Conservation (phyloP, 208 protist genomes). For the Leishmania amazonensis region DNA sequence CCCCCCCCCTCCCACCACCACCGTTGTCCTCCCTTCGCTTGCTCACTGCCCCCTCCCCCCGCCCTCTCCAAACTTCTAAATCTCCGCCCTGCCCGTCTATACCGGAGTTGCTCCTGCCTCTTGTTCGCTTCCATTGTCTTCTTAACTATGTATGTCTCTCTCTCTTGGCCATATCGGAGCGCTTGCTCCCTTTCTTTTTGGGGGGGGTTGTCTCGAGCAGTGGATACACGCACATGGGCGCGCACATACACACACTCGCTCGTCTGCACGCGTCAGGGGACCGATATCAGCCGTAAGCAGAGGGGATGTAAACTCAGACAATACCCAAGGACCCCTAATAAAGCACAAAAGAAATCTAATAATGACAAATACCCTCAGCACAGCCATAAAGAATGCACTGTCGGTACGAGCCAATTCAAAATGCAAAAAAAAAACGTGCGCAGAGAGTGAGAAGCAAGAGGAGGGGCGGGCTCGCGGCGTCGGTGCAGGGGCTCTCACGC, state of each 20-base stretch:
- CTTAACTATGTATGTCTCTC: not conserved
- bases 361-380: not conserved
- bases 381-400: not conserved
- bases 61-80: not conserved
- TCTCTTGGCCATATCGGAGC: not conserved
- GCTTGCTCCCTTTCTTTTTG: not conserved
- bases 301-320: not conserved
- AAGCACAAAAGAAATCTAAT: not conserved
- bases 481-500: not conserved
- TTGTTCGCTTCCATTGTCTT: not conserved
- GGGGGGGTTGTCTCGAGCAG: not conserved
- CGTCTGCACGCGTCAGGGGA: not conserved
- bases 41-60: too few relatives aligned
- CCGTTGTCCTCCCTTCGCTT: not conserved
- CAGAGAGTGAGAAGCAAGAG: not conserved
- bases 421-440: not conserved
- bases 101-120: not conserved
- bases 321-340: not conserved
- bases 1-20: not conserved
- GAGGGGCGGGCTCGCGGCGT: not conserved
- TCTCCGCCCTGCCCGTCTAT: not conserved
- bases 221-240: not conserved
- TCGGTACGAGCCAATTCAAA: not conserved
- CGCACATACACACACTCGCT: not conserved
- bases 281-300: not conserved